Percentiles rank a stretch among this genome's conserved stretches.
phyloP scores from a whole-genome alignment of 169 alveolate genomes.

The Cryptosporidium meleagridis region DNA sequence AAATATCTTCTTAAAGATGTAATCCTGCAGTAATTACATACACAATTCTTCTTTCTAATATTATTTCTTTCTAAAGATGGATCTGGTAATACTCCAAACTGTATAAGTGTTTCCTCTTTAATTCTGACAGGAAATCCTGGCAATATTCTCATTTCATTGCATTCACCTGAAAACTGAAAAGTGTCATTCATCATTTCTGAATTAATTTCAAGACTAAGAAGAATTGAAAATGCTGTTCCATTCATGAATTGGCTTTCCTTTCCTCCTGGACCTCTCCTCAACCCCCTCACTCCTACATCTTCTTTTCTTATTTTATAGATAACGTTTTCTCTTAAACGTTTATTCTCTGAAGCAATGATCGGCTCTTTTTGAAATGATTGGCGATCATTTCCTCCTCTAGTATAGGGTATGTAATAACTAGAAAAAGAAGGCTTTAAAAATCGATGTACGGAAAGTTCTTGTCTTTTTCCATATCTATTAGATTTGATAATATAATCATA shows the following conservation, averaged over 20 bases:
- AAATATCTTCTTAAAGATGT: slow-evolving; percentile 27
- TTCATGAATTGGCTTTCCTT: slow-evolving; percentile 9
- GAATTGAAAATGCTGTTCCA: slow-evolving; percentile 58
- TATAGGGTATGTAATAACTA: slow-evolving; percentile 16
- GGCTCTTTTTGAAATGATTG: no score
- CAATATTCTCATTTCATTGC: slow-evolving; percentile 43
- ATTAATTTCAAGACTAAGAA: slow-evolving; percentile 10
- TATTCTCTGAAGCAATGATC: no score
- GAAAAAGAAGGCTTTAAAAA: not conserved
- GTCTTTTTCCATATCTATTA: slow-evolving; percentile 60
- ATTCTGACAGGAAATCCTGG: slow-evolving; percentile 63
- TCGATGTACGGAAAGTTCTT: slow-evolving; percentile 35
- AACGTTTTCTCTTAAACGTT: no score
- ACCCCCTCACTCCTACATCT: not conserved
- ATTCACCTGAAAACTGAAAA: slow-evolving; percentile 31
- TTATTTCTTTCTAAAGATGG: not conserved
- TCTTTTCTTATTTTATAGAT: not conserved
- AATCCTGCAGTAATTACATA: slow-evolving; percentile 42
- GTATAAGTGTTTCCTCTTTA: not conserved
- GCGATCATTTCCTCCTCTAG: not conserved
- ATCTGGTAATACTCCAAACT: not conserved
- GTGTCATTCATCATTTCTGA: slow-evolving; percentile 16
- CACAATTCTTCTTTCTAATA: not conserved
- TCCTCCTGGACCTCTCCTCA: not conserved
- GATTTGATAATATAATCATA: slow-evolving; percentile 60